Conservation (phyloP, 2,329 filamentous ascomycete genomes). For the Diaporthe citriasiana region DNA sequence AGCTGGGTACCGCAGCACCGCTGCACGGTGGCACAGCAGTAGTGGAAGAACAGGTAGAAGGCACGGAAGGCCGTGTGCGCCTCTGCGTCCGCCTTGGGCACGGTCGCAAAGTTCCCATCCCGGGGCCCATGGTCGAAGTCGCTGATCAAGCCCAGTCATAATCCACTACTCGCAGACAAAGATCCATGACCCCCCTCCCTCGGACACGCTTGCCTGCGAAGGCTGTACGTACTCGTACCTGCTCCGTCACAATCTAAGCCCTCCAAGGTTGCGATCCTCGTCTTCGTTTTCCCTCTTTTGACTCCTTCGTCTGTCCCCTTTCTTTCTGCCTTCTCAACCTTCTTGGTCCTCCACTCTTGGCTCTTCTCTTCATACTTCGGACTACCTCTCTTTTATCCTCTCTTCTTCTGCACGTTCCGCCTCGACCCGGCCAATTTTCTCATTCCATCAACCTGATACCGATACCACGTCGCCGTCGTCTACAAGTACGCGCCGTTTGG, state of each 20-base stretch:
- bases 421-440: conserved; percentile 12
- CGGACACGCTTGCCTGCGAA: conserved; percentile 15
- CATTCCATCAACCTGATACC: conserved; percentile 5
- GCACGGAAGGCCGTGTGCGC: conserved; percentile 5
- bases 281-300: conserved; percentile 35
- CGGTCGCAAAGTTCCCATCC: conserved; percentile 5
- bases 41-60: not conserved
- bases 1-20: not conserved
- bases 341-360: conserved; percentile 11
- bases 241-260: conserved; percentile 42
- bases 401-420: not conserved
- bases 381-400: conserved; percentile 18
- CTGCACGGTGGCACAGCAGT: not conserved
- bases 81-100: conserved; percentile 25
- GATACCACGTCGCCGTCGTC: conserved; percentile 9
- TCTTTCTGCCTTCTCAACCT: conserved; percentile 37
- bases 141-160: conserved; percentile 11
- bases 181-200: conserved; percentile 18
- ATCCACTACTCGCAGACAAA: not conserved
- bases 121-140: conserved; percentile 7
- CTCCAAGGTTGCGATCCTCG: conserved; percentile 41
- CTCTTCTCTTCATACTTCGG: conserved; percentile 12
- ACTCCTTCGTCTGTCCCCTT: conserved; percentile 19
- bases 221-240: conserved; percentile 30
- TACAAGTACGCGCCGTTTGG: conserved; percentile 20